Conservation (phyloP, 257 asterid genomes). For the Nicotiana benthamiana region DNA sequence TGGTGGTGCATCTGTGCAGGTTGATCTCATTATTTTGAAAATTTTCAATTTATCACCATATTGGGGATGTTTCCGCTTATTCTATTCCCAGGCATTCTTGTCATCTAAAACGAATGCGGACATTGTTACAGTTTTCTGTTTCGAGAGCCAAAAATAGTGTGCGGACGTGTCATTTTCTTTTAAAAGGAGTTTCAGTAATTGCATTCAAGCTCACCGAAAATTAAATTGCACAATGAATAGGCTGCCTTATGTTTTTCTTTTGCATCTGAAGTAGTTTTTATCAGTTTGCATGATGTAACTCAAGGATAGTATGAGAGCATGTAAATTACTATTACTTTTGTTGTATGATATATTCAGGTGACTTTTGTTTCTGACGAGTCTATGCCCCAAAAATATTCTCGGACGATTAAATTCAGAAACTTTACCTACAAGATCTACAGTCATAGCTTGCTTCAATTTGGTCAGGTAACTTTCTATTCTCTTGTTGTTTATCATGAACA, state of each 20-base stretch:
- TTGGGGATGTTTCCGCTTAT: not conserved
- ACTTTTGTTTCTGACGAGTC: constrained; percentile 74
- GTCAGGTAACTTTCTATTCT: constrained; percentile 58
- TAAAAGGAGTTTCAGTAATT: not conserved
- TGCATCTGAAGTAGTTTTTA: not conserved
- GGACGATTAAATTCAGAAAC: constrained; percentile 57
- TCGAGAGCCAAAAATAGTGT: not conserved
- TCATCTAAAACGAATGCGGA: not conserved
- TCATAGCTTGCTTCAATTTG: constrained; percentile 95
- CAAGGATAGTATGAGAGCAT: not conserved
- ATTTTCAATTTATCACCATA: not conserved
- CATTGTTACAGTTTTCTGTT: not conserved
- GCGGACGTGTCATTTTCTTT: not conserved
- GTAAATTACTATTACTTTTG: not conserved
- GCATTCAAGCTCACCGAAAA: not conserved
- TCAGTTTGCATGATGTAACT: not conserved
- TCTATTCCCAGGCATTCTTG: not conserved
- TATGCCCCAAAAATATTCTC: constrained; percentile 64
- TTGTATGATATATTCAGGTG: constrained; percentile 40
- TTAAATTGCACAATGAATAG: not conserved
- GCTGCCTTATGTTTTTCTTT: not conserved
- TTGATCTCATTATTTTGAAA: constrained; percentile 19
- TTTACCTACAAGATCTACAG: constrained; percentile 75
- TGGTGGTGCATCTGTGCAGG: constrained; percentile 99
- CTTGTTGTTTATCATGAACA: not conserved